A percentile compares a stretch with the other conserved stretches of the same genome.
Evolutionary conservation across 2,329 filamentous ascomycete genomes (phyloP).

Genomic region (Bipolaris cookei): DNA sequence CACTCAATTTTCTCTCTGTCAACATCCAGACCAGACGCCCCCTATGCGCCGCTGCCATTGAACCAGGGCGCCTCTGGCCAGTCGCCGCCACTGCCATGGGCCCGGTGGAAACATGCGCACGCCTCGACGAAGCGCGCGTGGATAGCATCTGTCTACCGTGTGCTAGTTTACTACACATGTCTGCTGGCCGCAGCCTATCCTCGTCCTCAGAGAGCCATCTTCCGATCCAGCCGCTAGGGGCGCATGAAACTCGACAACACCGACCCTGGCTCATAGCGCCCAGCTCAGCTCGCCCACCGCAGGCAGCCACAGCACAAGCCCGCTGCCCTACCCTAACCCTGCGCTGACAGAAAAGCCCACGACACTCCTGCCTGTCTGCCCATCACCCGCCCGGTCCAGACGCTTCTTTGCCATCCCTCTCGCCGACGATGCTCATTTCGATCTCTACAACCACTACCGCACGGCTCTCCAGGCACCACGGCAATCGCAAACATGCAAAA

Average conservation of each 20-base stretch:
- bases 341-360: background rate
- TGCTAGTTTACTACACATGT: too few relatives aligned
- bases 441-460: constrained; percentile 7
- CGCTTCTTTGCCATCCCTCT: background rate
- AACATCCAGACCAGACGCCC: background rate
- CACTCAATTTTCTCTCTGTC: constrained; percentile 9
- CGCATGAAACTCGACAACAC: constrained; percentile 28
- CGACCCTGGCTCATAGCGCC: constrained; percentile 13
- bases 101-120: background rate
- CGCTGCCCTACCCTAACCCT: background rate
- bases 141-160: constrained; percentile 13
- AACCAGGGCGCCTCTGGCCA: background rate
- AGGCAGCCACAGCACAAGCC: constrained; percentile 13
- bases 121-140: constrained; percentile 16
- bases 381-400: constrained; percentile 9
- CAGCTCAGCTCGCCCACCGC: constrained; percentile 17
- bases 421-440: constrained; percentile 9
- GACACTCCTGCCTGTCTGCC: background rate
- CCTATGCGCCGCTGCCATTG: background rate
- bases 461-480: constrained; percentile 10
- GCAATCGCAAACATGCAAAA: constrained; percentile 10
- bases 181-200: constrained; percentile 17
- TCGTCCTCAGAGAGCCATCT: background rate
- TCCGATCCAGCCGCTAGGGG: constrained; percentile 21
- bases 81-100: background rate